Conservation (phyloP, 1,139 yeast genomes). For the Suhomyces choctaworum region DNA sequence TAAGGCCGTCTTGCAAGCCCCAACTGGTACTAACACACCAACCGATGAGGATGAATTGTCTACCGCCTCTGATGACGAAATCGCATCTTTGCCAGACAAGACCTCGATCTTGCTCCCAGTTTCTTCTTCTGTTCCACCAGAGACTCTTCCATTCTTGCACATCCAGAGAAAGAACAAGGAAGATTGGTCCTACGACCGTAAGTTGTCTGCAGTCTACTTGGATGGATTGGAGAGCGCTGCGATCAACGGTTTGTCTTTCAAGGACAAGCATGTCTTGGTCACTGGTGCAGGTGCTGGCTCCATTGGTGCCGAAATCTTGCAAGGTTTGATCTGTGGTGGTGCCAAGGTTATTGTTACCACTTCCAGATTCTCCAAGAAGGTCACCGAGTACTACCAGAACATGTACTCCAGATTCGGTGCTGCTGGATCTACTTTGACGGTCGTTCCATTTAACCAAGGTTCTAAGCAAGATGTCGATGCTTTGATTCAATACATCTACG, state of each 20-base stretch:
- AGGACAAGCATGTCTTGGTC: constrained; percentile 83
- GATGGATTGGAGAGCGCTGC: constrained; percentile 94
- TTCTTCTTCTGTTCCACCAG: constrained; percentile 71
- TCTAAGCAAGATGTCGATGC: constrained; percentile 91
- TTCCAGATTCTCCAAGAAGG: constrained; percentile 90
- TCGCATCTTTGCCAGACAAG: constrained; percentile 76
- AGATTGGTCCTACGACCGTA: constrained; percentile 87
- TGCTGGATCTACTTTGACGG: constrained; percentile 84
- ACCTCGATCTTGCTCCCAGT: constrained; percentile 72
- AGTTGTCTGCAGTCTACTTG: constrained; percentile 73
- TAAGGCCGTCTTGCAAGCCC: constrained; percentile 39
- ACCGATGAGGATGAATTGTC: constrained; percentile 55
- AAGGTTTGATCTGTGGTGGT: constrained; percentile 96
- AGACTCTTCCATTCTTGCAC: constrained; percentile 93
- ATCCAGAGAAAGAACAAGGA: constrained; percentile 71
- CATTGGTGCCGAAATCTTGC: constrained; percentile 94
- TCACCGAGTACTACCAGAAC: constrained; percentile 93
- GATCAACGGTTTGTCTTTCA: constrained; percentile 85
- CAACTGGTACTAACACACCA: constrained; percentile 40
- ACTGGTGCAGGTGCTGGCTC: constrained; percentile 99
- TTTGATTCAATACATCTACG: constrained; percentile 81
- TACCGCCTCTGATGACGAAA: constrained; percentile 63
- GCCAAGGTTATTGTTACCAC: constrained; percentile 96
- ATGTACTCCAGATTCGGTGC: constrained; percentile 93
- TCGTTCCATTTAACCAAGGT: constrained; percentile 98